phyloP scores from a whole-genome alignment of 108 stramenopile species.

The Skeletonema potamos region DNA sequence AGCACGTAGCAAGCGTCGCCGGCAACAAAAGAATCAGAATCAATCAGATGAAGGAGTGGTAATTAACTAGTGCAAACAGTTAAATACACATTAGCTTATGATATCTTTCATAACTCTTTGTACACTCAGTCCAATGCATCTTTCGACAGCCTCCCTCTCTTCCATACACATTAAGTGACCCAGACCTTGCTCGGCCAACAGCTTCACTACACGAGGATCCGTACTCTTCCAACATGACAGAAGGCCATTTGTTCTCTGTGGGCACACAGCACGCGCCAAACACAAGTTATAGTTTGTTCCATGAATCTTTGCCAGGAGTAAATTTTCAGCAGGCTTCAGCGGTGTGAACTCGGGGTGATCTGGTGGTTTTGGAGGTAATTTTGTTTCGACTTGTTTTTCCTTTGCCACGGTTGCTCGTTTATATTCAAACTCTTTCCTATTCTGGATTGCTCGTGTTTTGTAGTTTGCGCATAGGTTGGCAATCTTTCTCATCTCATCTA shows the following conservation, averaged over 20 bases:
- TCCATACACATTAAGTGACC: constrained; percentile 25
- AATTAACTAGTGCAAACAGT: neutral
- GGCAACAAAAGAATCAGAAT: constrained; percentile 46
- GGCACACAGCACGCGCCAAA: constrained; percentile 18
- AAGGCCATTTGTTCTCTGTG: constrained; percentile 9
- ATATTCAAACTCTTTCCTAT: constrained; percentile 14
- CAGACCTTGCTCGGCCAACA: constrained; percentile 17
- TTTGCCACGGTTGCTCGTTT: constrained; percentile 3
- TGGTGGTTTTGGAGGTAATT: constrained; percentile 7
- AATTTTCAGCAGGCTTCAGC: constrained; percentile 17
- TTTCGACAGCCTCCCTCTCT: constrained; percentile 34
- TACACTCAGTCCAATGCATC: constrained; percentile 33
- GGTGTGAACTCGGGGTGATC: constrained; percentile 26
- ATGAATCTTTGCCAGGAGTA: constrained; percentile 12
- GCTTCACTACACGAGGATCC: constrained; percentile 3
- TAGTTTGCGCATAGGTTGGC: constrained; percentile 19
- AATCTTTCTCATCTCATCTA: constrained; percentile 16
- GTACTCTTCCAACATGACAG: constrained; percentile 19
- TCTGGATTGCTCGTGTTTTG: constrained; percentile 2
- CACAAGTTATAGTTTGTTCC: constrained; percentile 26
- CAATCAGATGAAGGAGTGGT: neutral
- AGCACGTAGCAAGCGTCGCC: constrained; percentile 56
- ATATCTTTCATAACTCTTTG: constrained; percentile 28
- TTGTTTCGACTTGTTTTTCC: neutral
- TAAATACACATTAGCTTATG: constrained; percentile 6